Evolutionary conservation across 208 protist species (phyloP), one percentile per base, ranked within the genome.

Genomic region (Wallacemonas sp.): DNA sequence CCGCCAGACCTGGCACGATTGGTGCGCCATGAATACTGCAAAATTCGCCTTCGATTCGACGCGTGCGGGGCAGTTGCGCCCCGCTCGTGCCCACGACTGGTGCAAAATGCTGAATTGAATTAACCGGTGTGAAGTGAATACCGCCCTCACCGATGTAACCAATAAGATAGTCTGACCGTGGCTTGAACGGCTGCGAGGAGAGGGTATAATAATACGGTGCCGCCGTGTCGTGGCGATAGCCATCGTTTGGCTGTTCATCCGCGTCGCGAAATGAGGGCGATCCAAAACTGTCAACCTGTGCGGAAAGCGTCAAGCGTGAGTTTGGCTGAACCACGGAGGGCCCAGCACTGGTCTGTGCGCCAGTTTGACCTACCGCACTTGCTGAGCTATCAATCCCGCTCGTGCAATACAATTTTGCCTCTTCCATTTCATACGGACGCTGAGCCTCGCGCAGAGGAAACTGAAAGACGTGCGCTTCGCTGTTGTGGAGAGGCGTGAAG

Each of bases 381-480:
- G 34, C 26, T 68, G 39, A 2, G 16, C 14, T 68, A 47, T 8
- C 17, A 12, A 61, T 16, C 17, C 80, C 86, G 17, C 63, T 62
- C 2, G 89, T 90, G 11, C 43, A 75, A 34, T 86, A 92, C 23
- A 96, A 52, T 17, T 69, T 79, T 23, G 77, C 76, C 6, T 85
- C 74, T n/a, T 75, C 83, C 2, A 80, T 68, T 34, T 97, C 90
- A 44, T 96, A 94, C 3, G 90, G 87, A 0, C 88, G 80, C 17
- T 82, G 65, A 24, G 61, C 78, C 3, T 70, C 58, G 4, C 92
- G 77, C 44, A 94, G 60, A 17, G 92, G 88, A 64, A 90, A 97
- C 68, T 96, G 90, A 58, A 97, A 96, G 43, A 97, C 75, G 47
- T 97, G 89, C 19, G 88, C 46, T 21, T 93, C 76, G 0, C 84